Base-by-base conservation (phyloP, 2,329 filamentous ascomycete genomes). In the Paracorniculantispora psalliotae region DNA sequence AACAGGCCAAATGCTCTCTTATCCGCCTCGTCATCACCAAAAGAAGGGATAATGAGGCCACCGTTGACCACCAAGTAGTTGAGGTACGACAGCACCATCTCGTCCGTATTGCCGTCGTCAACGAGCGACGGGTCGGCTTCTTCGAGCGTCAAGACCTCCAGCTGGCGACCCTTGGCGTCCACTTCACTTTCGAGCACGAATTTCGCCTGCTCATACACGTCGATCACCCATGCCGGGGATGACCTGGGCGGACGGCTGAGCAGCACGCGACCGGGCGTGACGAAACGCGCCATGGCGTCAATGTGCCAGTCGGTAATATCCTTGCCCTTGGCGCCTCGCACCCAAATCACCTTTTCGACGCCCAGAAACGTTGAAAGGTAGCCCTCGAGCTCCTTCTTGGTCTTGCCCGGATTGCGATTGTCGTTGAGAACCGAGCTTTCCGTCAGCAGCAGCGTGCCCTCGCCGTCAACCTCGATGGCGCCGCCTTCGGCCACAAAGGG, bases 301-400 rank as follows among this genome's bases (percentile, higher is more conserved):
- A 71, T 63, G 26, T 71, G 69, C 25, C 63, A 62, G 35, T 71
- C 69, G 0, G 69, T 70, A 1, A 63, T 48, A 30, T 70, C 68
- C 9, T 64, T 46, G 0, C 52, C 62, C 19, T 57, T 60, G 21
- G 64, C 37, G 1, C 68, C 68, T 1, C 65, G 61, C 2, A 71
- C 59, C 69, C 68, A 71, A 25, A 71, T 65, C 2, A 65, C 41
- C 23, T 68, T 71, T 2, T 56, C 26, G 12, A 67, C 60, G 2
- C 69, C 69, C 0, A 71, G 59, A 1, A 47, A 58, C 4, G 57
- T 52, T 1, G 21, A 21, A 7, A 71, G 64, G 26, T 66, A 60
- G 2, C 35, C 50, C 19, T 71, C 69, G 5, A 71, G 43, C 0
- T 67, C 62, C 12, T 57, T 2, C 10, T 62, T 66, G 35, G 48